Conservation (phyloP, 345 rosid genomes). For the Arabidopsis arenosa region DNA sequence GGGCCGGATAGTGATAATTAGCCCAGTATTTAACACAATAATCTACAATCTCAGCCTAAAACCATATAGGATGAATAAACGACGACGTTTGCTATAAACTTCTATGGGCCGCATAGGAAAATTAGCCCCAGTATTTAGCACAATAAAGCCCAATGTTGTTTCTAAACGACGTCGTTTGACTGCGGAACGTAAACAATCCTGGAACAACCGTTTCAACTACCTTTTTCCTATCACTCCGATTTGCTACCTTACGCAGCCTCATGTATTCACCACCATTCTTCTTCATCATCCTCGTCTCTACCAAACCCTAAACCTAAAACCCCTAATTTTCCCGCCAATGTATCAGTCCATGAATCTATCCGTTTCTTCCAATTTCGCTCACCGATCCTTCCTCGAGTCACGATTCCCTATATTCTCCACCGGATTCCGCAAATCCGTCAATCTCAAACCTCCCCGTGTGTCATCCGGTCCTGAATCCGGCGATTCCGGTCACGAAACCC, state of each 20-base stretch:
- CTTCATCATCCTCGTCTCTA: slow-evolving; percentile 32
- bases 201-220: slow-evolving; percentile 36
- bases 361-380: slow-evolving; percentile 51
- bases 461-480: slow-evolving; percentile 33
- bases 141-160: neutral
- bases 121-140: neutral
- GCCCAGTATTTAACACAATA: too few relatives aligned
- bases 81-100: neutral
- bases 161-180: neutral
- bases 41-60: neutral
- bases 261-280: slow-evolving; percentile 19
- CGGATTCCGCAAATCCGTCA: slow-evolving; percentile 28
- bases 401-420: slow-evolving; percentile 43
- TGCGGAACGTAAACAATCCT: neutral
- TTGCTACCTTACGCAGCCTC: slow-evolving; percentile 9
- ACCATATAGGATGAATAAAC: neutral
- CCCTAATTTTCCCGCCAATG: slow-evolving; percentile 52
- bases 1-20: too few relatives aligned
- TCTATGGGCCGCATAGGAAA: neutral
- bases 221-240: slow-evolving; percentile 25
- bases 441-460: slow-evolving; percentile 44
- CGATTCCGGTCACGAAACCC: slow-evolving; percentile 18
- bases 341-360: slow-evolving; percentile 51
- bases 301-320: slow-evolving; percentile 40
- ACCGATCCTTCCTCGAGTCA: slow-evolving; percentile 41